A percentile compares a stretch with the other conserved stretches of the same genome.
These are phyloP conservation scores for Wickerhamiella spandovensis DNA, from an alignment of 805 yeast genomes.

Conservation along the genomic window DNA sequence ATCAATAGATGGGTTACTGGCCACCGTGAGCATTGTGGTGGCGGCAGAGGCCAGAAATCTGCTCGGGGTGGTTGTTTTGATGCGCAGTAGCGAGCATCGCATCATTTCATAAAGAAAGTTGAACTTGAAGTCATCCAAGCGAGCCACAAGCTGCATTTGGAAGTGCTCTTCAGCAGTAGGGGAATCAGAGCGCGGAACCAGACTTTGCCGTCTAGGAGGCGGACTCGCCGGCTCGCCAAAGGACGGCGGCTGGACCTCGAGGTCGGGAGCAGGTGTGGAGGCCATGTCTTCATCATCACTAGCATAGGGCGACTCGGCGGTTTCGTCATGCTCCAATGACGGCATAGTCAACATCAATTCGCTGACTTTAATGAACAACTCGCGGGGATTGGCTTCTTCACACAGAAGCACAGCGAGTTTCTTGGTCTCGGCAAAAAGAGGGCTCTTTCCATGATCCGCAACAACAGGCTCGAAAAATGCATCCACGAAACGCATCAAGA, in stretches of 20 bases:
- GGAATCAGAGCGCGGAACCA: too few relatives aligned
- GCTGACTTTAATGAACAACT: slow-evolving; percentile 55
- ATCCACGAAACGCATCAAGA: slow-evolving; percentile 42
- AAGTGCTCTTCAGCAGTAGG: neutral
- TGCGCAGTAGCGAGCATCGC: slow-evolving; percentile 41
- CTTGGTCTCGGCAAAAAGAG: slow-evolving; percentile 26
- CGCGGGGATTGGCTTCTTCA: slow-evolving; percentile 64
- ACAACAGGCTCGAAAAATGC: slow-evolving; percentile 7
- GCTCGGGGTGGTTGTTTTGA: slow-evolving; percentile 64
- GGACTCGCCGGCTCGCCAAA: neutral
- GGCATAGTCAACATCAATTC: slow-evolving; percentile 36
- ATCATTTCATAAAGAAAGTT: slow-evolving; percentile 58
- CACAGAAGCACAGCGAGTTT: slow-evolving; percentile 52
- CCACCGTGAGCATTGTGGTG: slow-evolving; percentile 41
- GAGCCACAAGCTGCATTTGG: neutral
- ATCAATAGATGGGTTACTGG: slow-evolving; percentile 30
- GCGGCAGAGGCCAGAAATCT: slow-evolving; percentile 61
- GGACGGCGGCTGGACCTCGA: neutral
- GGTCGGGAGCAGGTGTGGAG: slow-evolving; percentile 10
- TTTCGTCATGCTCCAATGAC: neutral
- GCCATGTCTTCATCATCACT: slow-evolving; percentile 13
- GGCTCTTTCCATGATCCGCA: slow-evolving; percentile 3
- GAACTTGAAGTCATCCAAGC: slow-evolving; percentile 39
- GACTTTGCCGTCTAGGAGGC: too few relatives aligned
- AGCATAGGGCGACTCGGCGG: slow-evolving; percentile 23